A percentile compares a stretch with the other conserved stretches of the same genome.
phyloP scores from a whole-genome alignment of 306 rosid species.

The Inga oerstediana region DNA sequence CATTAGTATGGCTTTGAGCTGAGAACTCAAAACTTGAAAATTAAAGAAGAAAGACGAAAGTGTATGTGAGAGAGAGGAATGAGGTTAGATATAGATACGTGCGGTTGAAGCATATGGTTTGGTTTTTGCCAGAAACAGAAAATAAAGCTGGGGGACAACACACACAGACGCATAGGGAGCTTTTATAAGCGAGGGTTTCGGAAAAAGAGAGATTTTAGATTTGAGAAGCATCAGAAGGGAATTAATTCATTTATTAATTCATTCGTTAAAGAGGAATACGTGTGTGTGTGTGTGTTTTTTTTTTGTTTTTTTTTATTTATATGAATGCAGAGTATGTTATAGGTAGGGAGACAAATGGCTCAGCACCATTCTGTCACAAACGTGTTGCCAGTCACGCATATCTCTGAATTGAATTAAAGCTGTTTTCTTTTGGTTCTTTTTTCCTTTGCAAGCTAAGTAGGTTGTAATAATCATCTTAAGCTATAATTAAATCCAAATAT shows the following conservation, averaged over 20 bases:
- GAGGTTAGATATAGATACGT: background rate
- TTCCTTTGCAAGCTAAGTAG: background rate
- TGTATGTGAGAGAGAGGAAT: background rate
- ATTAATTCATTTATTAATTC: background rate
- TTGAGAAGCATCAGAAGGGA: background rate
- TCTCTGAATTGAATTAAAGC: conserved; percentile 1
- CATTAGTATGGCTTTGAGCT: background rate
- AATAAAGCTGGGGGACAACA: conserved; percentile 2
- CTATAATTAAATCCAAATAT: background rate
- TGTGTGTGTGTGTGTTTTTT: too few species aligned
- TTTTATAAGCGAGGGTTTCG: background rate
- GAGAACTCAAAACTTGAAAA: background rate
- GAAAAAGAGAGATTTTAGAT: background rate
- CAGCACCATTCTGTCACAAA: background rate
- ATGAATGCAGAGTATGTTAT: background rate
- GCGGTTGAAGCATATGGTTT: conserved; percentile 1
- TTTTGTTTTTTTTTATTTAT: too few species aligned
- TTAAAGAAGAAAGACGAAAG: background rate
- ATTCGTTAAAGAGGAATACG: background rate
- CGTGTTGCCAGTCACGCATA: conserved; percentile 17
- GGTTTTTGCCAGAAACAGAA: conserved; percentile 11
- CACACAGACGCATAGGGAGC: background rate
- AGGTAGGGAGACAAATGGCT: conserved; percentile 14
- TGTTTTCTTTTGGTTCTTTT: background rate
- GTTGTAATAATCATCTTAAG: background rate